Conservation (phyloP, 352 stramenopile genomes). For the Phytophthora ohioensis region DNA sequence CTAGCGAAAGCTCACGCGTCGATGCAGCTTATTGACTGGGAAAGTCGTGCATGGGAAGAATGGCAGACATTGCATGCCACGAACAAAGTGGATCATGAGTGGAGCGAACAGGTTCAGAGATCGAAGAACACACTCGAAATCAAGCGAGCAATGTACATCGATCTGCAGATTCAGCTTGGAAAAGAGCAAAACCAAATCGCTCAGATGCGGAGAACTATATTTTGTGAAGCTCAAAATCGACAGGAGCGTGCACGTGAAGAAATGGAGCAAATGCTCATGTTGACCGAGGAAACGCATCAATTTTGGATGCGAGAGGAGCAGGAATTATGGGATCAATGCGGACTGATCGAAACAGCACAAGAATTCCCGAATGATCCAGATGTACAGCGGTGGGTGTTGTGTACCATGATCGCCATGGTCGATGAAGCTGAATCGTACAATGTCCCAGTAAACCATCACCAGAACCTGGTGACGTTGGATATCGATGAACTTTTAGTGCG, state of each 20-base stretch:
- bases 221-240: constrained; percentile 18
- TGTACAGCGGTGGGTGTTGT: constrained; percentile 45
- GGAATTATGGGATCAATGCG: constrained; percentile 38
- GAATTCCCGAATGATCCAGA: constrained; percentile 45
- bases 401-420: constrained; percentile 29
- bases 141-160: constrained; percentile 27
- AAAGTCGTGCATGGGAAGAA: constrained; percentile 45
- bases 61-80: constrained; percentile 22
- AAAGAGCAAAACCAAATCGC: constrained; percentile 31
- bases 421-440: constrained; percentile 10
- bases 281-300: constrained; percentile 27
- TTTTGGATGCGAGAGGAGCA: constrained; percentile 36
- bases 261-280: constrained; percentile 21
- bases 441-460: constrained; percentile 2
- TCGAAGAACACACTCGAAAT: constrained; percentile 25
- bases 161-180: constrained; percentile 32
- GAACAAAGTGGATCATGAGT: constrained; percentile 37
- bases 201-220: constrained; percentile 23
- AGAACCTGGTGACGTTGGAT: constrained; percentile 3
- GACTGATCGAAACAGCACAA: constrained; percentile 41
- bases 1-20: constrained; percentile 28
- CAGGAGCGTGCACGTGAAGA: constrained; percentile 27
- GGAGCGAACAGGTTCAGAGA: constrained; percentile 31
- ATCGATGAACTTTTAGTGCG: constrained; percentile 23
- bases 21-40: constrained; percentile 52